Evolutionary conservation across 169 alveolate species (phyloP).

Genomic region (Plasmodium gaboni): DNA sequence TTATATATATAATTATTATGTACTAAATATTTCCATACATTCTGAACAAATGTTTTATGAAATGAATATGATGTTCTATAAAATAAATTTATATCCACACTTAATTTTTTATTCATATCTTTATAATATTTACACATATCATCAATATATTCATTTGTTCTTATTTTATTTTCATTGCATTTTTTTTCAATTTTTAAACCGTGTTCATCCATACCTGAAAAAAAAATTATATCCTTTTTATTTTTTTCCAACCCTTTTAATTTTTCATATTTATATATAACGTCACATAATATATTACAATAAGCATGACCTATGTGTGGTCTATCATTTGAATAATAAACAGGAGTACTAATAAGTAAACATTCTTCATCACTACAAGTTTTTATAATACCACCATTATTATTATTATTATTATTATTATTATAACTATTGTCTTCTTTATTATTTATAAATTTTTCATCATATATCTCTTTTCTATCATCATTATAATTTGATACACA

Average conservation of each 20-base stretch:
- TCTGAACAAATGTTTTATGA: constrained; percentile 78
- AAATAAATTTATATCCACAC: constrained; percentile 80
- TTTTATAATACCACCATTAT: background rate
- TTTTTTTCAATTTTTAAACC: constrained; percentile 88
- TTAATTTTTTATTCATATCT: constrained; percentile 75
- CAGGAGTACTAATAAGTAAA: constrained; percentile 69
- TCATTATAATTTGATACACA: no score
- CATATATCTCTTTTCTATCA: no score
- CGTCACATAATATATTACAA: constrained; percentile 82
- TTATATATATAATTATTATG: constrained; percentile 77
- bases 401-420: background rate
- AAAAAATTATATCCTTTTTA: constrained; percentile 52
- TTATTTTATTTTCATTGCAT: constrained; percentile 76
- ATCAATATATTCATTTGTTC: constrained; percentile 78
- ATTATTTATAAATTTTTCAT: background rate
- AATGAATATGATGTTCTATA: constrained; percentile 87
- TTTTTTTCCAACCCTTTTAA: constrained; percentile 11
- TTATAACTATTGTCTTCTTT: background rate
- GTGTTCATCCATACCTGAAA: constrained; percentile 93
- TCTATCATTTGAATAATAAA: constrained; percentile 83
- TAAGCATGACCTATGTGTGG: constrained; percentile 88
- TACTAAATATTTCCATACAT: constrained; percentile 65
- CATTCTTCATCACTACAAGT: background rate
- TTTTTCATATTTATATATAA: constrained; percentile 64
- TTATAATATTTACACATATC: constrained; percentile 78